Evolutionary conservation across 2,329 filamentous ascomycete genomes (phyloP), one percentile per base, ranked within the genome.

Genomic region (Diaporthe destruens): DNA sequence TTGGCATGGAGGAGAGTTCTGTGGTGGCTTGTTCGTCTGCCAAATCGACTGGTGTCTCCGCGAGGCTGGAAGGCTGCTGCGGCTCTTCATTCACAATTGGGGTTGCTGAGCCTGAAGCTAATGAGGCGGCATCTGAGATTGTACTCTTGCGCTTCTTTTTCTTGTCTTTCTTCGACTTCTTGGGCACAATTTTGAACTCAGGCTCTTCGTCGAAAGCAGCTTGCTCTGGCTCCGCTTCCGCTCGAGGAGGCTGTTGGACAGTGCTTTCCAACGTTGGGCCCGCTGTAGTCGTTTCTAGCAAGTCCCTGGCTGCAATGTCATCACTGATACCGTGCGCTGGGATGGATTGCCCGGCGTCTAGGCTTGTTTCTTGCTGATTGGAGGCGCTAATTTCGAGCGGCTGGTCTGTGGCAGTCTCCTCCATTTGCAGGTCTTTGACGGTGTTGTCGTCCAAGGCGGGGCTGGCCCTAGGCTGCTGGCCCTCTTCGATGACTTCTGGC

Each of bases 141-240:
- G 55, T 70, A n/a, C 51, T 53, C 44, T 59, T 53, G 55, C 53
- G 44, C 14, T 57, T 47, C 42, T 70, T 56, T 59, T 61, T 44
- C 67, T 39, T 47, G 67, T 57, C 67, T 44, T 6, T 53, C 29
- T 53, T 39, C 16, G 67, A 61, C 3, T 61, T 59, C 55, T 70
- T 61, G 44, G 67, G 51, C n/a, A 47, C 32, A 16, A 12, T 1
- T 18, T 25, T 16, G n/a, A 29, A 61, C 6, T n/a, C 44, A n/a
- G 23, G 47, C n/a, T 53, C 55, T 32, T 49, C 47, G 23, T 18
- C 12, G 16, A 29, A n/a, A n/a, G 20, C 2, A 11, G 39, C 20
- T 23, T 61, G 67, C 23, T 34, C 34, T 34, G 23, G 44, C 39
- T 70, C 55, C 16, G 44, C 8, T 16, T 54, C 55, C 16, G 44